Evolutionary conservation across 768 basidiomycete genomes (phyloP), one percentile per base, ranked within the genome.

Genomic region (Daedalea quercina): DNA sequence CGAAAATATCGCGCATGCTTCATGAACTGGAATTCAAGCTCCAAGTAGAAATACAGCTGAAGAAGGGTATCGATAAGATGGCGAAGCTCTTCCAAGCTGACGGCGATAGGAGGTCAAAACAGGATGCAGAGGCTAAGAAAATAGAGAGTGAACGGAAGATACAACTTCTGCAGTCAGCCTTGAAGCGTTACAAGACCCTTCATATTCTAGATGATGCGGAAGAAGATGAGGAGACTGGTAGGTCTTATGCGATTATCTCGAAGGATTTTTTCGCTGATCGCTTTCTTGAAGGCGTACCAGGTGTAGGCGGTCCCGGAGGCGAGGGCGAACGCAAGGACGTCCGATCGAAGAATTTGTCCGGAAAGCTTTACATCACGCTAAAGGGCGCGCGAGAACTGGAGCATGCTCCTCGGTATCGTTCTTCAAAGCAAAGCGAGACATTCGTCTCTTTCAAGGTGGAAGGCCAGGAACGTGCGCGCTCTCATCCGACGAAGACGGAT

Each of bases 1-100:
- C 90, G 60, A 98, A 95, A 76, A 98, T 99, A 67, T 90, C 93
- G 40, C 83, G 83, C 60, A 97, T 98, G 94, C 82, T 98, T 47
- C 94, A 97, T 70, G 94, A 97, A 70, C 85, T 99, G 56, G 94
- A 98, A 71, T 99, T 97, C 81, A 99, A 99, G 73, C 84, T 97
- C 51, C 91, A 95, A 69, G 92, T 99, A 58, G 96, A 99, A 71
- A 82, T 88, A 73, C 94, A 98, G 72, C 97, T 97, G 76, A 95
- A 94, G 76, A 81, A 86, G 67, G 96, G 96, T 40, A 96, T 97
- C 58, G 94, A 98, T 72, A 97, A 97, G 76, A 99, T 99, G 96
- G 90, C 87, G 34, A 94, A 90, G 70, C 78, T 97, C 28, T 97
- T 97, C 68, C 85, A 92, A 63, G 90, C 88, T 4, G 96, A 99